Evolutionary conservation across 352 stramenopile species (phyloP), one percentile per base, ranked within the genome.

Genomic region (Pythium monospermum): DNA sequence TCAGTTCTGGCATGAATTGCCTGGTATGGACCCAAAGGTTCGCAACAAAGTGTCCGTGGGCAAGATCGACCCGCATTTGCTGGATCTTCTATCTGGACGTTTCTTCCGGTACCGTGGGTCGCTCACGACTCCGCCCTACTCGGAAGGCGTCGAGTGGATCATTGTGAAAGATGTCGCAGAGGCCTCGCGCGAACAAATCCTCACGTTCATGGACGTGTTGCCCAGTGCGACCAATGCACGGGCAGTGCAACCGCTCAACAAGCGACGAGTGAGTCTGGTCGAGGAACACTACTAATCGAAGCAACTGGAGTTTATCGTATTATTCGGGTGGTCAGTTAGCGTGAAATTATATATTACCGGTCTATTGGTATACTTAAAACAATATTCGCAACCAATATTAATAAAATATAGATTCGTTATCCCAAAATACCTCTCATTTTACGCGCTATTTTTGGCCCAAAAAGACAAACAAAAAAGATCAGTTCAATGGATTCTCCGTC

Each of bases 71-170:
- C 53, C 30, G 10, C 13, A 21, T 8, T 23, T 28, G 7, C 63
- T 76, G 25, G 32, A 59, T 11, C 51, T 79, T 12, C 47, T 70
- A 31, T 45, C 64, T 6, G 74, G 75, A 25, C 49, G 59, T 30
- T 74, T 82, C 45, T 85, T 71, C 56, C 68, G 73, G 26, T 87
- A 87, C 69, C 39, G 41, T 6, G 79, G 79, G 10, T 87, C 76
- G 31, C 64, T 90, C 16, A 90, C 79, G 19, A 90, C 79, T 13
- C 73, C 79, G 10, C 79, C 79, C n/a, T 90, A 81, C 68, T 69
- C 71, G 10, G 79, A 90, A 53, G 76, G 76, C 6, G 78, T 90
- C 35, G 58, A 84, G 58, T 90, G 79, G 79, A 61, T 83, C 57
- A 69, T 90, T 6, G 59, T 77, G 26, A 53, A 59, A 27, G 66